Conservation (phyloP, 2,329 filamentous ascomycete genomes). For the Neocatenulostroma microsporum region DNA sequence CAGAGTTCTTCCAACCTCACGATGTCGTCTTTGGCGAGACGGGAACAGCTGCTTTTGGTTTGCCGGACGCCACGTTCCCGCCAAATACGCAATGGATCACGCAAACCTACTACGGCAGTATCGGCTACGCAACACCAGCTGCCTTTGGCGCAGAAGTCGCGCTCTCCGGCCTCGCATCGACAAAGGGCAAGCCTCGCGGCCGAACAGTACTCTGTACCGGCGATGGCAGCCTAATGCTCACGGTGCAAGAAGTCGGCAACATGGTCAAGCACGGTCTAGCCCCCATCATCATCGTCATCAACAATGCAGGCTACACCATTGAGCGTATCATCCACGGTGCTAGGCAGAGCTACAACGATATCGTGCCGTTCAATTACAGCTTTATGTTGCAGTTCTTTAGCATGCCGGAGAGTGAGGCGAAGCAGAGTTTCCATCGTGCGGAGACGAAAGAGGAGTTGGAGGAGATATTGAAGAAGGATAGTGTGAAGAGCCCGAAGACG, state of each 20-base stretch:
- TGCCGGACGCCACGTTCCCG: conserved; percentile 25
- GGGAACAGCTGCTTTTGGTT: conserved; percentile 34
- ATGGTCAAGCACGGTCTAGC: conserved; percentile 44
- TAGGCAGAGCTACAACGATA: conserved; percentile 49
- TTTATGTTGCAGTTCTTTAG: conserved; percentile 36
- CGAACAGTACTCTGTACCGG: conserved; percentile 58
- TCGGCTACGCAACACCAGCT: conserved; percentile 37
- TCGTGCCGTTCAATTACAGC: conserved; percentile 32
- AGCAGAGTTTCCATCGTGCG: conserved; percentile 30
- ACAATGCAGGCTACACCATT: conserved; percentile 43
- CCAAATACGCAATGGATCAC: conserved; percentile 25
- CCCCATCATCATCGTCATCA: conserved; percentile 37
- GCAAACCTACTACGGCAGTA: conserved; percentile 39
- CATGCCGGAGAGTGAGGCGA: conserved; percentile 24
- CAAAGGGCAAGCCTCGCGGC: conserved; percentile 30
- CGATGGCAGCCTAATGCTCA: conserved; percentile 59
- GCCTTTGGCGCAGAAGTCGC: conserved; percentile 41
- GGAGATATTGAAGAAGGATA: conserved; percentile 26
- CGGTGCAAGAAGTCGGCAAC: conserved; percentile 57
- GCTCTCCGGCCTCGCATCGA: conserved; percentile 38
- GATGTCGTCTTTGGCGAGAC: conserved; percentile 38
- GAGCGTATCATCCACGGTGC: conserved; percentile 42
- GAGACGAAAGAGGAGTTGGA: conserved; percentile 33
- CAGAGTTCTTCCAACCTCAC: conserved; percentile 29
- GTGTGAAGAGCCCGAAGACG: conserved; percentile 24